phyloP scores from a whole-genome alignment of 2,329 filamentous ascomycete genomes.

The Fusarium dimerum region DNA sequence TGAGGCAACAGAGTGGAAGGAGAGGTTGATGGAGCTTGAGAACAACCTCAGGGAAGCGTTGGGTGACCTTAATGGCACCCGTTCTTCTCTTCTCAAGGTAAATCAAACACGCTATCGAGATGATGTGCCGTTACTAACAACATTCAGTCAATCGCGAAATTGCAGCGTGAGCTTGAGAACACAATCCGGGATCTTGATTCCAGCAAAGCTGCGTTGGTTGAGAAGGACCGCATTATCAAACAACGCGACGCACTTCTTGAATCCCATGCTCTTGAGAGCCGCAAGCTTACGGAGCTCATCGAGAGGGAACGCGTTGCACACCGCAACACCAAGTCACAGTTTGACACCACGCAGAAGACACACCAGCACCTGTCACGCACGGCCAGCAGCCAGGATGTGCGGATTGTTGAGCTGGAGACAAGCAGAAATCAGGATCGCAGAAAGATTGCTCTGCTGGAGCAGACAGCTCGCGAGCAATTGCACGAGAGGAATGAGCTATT shows the following conservation, averaged over 20 bases:
- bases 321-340: constrained; percentile 82
- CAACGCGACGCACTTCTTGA: constrained; percentile 88
- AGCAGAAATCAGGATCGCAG: constrained; percentile 75
- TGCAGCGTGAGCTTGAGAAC: constrained; percentile 85
- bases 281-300: constrained; percentile 81
- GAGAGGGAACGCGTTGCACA: constrained; percentile 88
- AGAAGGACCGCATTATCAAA: constrained; percentile 88
- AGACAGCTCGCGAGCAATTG: constrained; percentile 82
- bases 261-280: constrained; percentile 81
- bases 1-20: constrained; percentile 88
- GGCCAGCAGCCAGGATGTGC: constrained; percentile 79
- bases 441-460: constrained; percentile 74
- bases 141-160: constrained; percentile 74
- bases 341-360: constrained; percentile 84
- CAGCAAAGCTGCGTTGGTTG: constrained; percentile 74
- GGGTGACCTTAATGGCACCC: constrained; percentile 83
- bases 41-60: constrained; percentile 83
- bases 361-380: constrained; percentile 86
- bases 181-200: constrained; percentile 81
- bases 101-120: constrained; percentile 15
- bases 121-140: constrained; percentile 13
- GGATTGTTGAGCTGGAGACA: constrained; percentile 85
- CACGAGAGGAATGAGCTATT: constrained; percentile 87
- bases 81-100: constrained; percentile 81
- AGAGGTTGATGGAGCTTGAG: constrained; percentile 86